A percentile compares a stretch with the other conserved stretches of the same genome.
Evolutionary conservation across 176 grass and related monocot species (phyloP).

Genomic region (Olyra latifolia): DNA sequence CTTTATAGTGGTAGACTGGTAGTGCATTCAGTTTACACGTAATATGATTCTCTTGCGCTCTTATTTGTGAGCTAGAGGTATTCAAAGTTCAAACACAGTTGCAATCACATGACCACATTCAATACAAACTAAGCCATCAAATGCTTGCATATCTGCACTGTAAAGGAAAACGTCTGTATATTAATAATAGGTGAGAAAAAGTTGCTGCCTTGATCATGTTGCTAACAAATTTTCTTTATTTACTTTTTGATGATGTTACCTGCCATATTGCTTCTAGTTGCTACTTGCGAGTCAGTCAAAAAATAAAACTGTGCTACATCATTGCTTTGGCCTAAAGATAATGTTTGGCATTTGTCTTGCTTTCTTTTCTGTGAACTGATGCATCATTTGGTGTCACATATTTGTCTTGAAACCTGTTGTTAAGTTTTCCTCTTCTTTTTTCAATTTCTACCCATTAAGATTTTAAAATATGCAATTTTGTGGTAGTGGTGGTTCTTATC

Average conservation of each 20-base stretch:
- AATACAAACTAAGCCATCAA: neutral
- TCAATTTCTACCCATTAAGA: neutral
- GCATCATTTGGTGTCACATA: neutral
- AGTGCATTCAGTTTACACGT: neutral
- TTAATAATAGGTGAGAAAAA: neutral
- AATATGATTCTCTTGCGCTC: neutral
- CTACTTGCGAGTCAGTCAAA: neutral
- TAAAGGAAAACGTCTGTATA: neutral
- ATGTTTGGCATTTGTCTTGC: neutral
- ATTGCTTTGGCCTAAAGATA: neutral
- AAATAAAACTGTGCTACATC: neutral
- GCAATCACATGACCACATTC: neutral
- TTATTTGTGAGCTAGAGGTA: neutral
- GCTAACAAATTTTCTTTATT: neutral
- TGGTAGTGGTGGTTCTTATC: neutral
- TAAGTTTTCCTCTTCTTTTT: neutral
- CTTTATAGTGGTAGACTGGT: neutral
- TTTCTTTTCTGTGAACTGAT: slow-evolving; percentile 8
- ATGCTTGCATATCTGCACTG: neutral
- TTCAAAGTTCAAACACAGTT: neutral
- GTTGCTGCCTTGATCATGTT: neutral
- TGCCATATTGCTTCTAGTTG: neutral
- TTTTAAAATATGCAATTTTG: neutral
- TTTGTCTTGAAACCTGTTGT: neutral
- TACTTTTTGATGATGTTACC: slow-evolving; percentile 7